Evolutionary conservation across 805 yeast species (phyloP), one percentile per base, ranked within the genome.

Genomic region (Metschnikowia proteae): DNA sequence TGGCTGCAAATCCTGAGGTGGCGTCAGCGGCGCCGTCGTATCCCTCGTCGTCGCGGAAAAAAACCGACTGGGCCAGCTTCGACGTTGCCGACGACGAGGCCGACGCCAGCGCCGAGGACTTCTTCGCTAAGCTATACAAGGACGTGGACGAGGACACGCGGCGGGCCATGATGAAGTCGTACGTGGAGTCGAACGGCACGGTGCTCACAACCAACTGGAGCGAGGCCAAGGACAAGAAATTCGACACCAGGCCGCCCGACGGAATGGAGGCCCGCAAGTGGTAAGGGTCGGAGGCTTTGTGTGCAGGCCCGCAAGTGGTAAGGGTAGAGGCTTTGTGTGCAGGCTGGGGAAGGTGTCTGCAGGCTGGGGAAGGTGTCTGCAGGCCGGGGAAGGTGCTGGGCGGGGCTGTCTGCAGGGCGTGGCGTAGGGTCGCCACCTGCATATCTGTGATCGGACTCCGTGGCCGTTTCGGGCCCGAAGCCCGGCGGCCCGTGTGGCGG

Each of bases 101-200:
- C 0, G 73, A 72, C 10, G 35, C 43, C 1, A 79, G 76, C 25
- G 80, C 81, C 3, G 81, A 82, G 51, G 83, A 75, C 1, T 91
- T 94, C 59, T 94, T 94, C 70, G 79, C 81, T 57, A 75, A 81
- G 54, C 61, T 94, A 8, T 94, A 86, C 67, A 76, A 77, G 27
- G 83, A 78, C 54, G 92, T 96, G 0, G 96, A 90, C 62, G 94
- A 86, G 6, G 97, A 94, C 59, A 84, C 96, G 0, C 74, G 74
- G 56, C 75, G 95, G 45, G 99, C 99, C 1, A 94, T 94, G 98
- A 86, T 88, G 96, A 94, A 94, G 70, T 88, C 96, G 46, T 94
- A 80, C 60, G 75, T 81, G n/a, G 97, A 94, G 67, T 87, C 96
- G 57, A 86, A 87, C 58, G 99, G 99, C 22, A 94, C 99, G 0